These are phyloP conservation scores for Aspergillus clavatus DNA, from an alignment of 2,329 filamentous ascomycete species.

Conservation along the genomic window DNA sequence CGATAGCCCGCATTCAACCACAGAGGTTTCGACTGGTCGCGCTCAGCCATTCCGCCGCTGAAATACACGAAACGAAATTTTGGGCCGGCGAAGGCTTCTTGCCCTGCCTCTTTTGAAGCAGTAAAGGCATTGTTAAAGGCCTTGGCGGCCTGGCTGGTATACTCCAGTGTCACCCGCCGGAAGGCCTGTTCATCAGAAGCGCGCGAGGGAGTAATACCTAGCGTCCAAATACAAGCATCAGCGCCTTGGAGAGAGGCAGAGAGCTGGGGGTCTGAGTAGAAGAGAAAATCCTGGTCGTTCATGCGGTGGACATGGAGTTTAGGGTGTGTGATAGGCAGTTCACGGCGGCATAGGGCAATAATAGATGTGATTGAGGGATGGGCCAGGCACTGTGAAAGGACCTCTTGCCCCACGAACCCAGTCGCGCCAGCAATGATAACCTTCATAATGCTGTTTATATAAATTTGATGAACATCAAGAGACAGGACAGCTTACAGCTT, in stretches of 20 bases:
- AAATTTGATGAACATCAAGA: background rate
- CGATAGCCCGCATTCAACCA: slow-evolving; percentile 17
- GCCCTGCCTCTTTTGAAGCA: background rate
- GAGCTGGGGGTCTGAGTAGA: slow-evolving; percentile 44
- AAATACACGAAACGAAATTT: slow-evolving; percentile 18
- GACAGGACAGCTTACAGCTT: slow-evolving; percentile 16
- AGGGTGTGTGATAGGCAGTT: slow-evolving; percentile 37
- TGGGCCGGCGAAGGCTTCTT: background rate
- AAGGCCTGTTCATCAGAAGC: background rate
- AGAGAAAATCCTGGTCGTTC: slow-evolving; percentile 51
- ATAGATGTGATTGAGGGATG: slow-evolving; percentile 50
- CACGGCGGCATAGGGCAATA: slow-evolving; percentile 48
- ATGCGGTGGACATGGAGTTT: slow-evolving; percentile 46
- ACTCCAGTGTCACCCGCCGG: slow-evolving; percentile 1
- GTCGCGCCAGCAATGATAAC: slow-evolving; percentile 16
- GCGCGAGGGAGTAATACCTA: slow-evolving; percentile 2
- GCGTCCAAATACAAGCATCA: slow-evolving; percentile 43
- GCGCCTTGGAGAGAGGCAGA: slow-evolving; percentile 39
- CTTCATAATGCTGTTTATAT: slow-evolving; percentile 9
- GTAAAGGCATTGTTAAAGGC: background rate
- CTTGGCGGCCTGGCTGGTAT: slow-evolving; percentile 14
- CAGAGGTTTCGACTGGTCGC: slow-evolving; percentile 15
- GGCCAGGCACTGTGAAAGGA: slow-evolving; percentile 49
- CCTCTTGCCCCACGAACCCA: slow-evolving; percentile 30
- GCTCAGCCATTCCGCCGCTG: slow-evolving; percentile 12